Conservation (phyloP, 257 asterid genomes). For the Solanum bulbocastanum region DNA sequence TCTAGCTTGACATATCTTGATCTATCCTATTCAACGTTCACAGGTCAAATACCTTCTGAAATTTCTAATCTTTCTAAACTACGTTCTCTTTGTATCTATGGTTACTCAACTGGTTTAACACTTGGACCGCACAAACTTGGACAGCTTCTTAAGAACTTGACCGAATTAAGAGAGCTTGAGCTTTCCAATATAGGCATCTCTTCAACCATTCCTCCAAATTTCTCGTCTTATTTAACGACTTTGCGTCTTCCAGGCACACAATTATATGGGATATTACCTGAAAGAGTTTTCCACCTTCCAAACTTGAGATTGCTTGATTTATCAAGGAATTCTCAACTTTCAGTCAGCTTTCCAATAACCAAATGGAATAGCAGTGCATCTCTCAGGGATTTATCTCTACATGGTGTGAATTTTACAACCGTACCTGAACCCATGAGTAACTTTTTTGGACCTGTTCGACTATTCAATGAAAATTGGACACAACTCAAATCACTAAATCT, state of each 20-base stretch:
- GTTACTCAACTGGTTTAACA: neutral
- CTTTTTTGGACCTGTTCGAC: constrained; percentile 3
- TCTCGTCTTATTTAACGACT: constrained; percentile 2
- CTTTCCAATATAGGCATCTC: neutral
- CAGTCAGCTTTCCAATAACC: neutral
- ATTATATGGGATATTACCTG: constrained; percentile 5
- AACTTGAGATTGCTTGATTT: constrained; percentile 7
- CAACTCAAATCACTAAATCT: neutral
- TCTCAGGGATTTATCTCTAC: neutral
- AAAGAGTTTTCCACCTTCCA: neutral
- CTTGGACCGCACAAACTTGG: neutral
- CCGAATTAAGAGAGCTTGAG: neutral
- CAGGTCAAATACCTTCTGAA: constrained; percentile 13
- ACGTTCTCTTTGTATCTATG: neutral
- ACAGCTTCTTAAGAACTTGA: constrained; percentile 13
- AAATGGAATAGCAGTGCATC: constrained; percentile 10
- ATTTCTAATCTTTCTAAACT: constrained; percentile 2
- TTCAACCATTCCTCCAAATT: constrained; percentile 10
- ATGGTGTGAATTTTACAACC: neutral
- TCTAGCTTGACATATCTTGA: constrained; percentile 3
- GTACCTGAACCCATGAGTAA: neutral
- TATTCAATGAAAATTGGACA: neutral
- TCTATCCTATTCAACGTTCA: constrained; percentile 5
- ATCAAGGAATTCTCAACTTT: neutral
- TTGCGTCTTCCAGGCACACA: neutral